Base-by-base conservation (phyloP, 768 basidiomycete genomes). In the Lentinula raphanica region DNA sequence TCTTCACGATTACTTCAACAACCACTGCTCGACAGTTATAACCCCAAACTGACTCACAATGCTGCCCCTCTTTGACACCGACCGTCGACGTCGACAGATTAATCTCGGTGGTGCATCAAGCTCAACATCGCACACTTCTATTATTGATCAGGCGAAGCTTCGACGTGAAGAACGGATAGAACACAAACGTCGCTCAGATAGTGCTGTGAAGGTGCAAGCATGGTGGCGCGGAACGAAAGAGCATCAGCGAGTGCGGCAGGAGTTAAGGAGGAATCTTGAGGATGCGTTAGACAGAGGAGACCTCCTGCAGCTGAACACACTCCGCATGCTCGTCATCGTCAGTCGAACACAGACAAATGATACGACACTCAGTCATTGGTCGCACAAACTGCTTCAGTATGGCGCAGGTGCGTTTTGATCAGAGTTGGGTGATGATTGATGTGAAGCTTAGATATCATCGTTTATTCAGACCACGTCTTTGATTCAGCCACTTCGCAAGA, bases 41-140 rank as follows among this genome's bases (percentile, higher is more conserved):
- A n/a, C n/a, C n/a, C n/a, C n/a, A n/a, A n/a, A n/a, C n/a, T 35
- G 32, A 40, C 15, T 19, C 39, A 4, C 9, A n/a, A 58, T 58
- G 56, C 28, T 58, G 8, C 56, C 56, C 13, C 4, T 58, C 3
- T 58, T 58, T 49, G 56, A 46, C 23, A 28, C 85, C 63, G 78
- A 76, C 36, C 74, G 77, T 64, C 71, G 73, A 44, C 77, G 83
- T 56, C 80, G 86, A 44, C 77, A 80, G 63, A 92, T 92, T 62
- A 92, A 92, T 67, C 79, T 92, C 19, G 91, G 91, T 15, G 91
- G 91, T 2, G 69, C 80, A 1, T 78, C 76, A 0, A 68, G 79
- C 19, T 77, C 76, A 2, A 65, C 82, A 5, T 79, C 82, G 0
- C 80, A 85, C 40, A 70, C 78, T 13, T 72, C 79, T 35, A 79